Conservation (phyloP, 225 moss, liverwort and hornwort genomes). For the Climacium dendroides region DNA sequence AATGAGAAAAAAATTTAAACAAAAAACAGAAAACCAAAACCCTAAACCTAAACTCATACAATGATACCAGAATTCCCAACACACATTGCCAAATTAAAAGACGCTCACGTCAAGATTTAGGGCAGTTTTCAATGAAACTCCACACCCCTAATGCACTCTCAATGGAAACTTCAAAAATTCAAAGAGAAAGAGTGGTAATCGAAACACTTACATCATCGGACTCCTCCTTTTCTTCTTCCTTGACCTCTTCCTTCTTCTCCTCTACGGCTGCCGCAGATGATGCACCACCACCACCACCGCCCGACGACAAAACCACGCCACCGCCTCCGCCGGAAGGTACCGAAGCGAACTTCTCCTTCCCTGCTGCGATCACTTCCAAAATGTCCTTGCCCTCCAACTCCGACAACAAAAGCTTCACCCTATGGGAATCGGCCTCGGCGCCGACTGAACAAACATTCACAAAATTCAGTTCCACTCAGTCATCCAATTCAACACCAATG, state of each 20-base stretch:
- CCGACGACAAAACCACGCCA: slow-evolving; percentile 20
- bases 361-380: slow-evolving; percentile 64
- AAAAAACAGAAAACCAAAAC: background rate
- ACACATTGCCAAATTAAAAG: background rate
- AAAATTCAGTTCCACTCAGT: background rate
- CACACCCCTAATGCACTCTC: background rate
- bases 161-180: background rate
- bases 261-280: slow-evolving; percentile 23
- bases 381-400: slow-evolving; percentile 73
- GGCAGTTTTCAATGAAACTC: background rate
- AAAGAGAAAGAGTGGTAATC: no score
- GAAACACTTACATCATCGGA: slow-evolving; percentile 59
- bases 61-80: no score
- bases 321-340: slow-evolving; percentile 68
- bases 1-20: background rate
- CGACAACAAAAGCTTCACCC: slow-evolving; percentile 40
- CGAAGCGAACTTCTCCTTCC: slow-evolving; percentile 75
- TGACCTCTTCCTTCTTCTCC: slow-evolving; percentile 22
- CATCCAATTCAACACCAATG: background rate
- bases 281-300: slow-evolving; percentile 8
- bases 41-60: background rate
- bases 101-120: background rate
- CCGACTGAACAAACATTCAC: slow-evolving; percentile 20
- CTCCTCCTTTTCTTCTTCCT: slow-evolving; percentile 67
- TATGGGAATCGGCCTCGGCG: slow-evolving; percentile 54